These are phyloP conservation scores for Poterioochromonas sp. DNA, from an alignment of 352 stramenopile species.

Conservation along the genomic window DNA sequence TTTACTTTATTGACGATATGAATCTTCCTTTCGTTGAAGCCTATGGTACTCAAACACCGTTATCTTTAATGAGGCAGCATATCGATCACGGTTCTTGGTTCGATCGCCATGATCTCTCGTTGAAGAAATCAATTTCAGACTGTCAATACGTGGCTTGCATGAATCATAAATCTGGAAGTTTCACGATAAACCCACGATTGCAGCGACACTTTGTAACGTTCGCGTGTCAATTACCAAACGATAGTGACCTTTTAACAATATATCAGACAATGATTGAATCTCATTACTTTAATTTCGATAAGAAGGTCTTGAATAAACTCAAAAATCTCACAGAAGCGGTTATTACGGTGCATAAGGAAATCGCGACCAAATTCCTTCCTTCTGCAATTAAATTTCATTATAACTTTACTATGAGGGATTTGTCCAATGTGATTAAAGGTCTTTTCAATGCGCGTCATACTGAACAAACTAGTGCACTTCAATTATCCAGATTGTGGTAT, in stretches of 20 bases:
- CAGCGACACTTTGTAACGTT: conserved; percentile 88
- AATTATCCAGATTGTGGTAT: conserved; percentile 75
- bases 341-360: conserved; percentile 74
- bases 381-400: conserved; percentile 90
- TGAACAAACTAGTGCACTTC: conserved; percentile 57
- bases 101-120: conserved; percentile 75
- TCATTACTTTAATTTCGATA: conserved; percentile 72
- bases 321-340: conserved; percentile 71
- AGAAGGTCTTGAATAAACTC: conserved; percentile 61
- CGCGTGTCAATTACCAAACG: conserved; percentile 77
- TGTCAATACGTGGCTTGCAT: conserved; percentile 81
- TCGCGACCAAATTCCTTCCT: conserved; percentile 72
- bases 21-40: conserved; percentile 91
- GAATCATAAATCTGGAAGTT: conserved; percentile 80
- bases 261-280: conserved; percentile 80
- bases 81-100: conserved; percentile 80
- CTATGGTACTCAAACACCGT: conserved; percentile 88
- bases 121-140: conserved; percentile 79
- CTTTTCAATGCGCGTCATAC: conserved; percentile 81
- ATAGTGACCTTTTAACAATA: conserved; percentile 77
- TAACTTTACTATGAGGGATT: conserved; percentile 80
- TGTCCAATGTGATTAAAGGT: conserved; percentile 82
- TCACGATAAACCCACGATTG: conserved; percentile 84
- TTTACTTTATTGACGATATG: conserved; percentile 88
- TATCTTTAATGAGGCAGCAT: conserved; percentile 83